These are phyloP conservation scores for Penicillium malachiteum DNA, from an alignment of 495 filamentous ascomycete genomes.

Conservation along the genomic window DNA sequence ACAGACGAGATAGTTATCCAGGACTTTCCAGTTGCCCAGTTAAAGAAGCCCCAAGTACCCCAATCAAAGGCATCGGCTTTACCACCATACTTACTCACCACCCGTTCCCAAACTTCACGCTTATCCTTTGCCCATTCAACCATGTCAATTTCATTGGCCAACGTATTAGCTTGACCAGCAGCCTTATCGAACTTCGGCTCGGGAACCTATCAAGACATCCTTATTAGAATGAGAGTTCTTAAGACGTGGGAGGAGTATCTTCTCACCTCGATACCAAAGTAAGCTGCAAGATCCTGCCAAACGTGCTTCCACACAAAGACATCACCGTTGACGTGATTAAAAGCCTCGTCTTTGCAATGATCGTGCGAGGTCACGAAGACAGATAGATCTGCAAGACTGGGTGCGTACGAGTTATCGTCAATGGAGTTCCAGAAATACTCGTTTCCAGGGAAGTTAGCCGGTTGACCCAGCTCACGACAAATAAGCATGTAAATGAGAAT, in stretches of 20 bases:
- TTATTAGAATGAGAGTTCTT: background rate
- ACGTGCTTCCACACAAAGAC: slow-evolving; percentile 29
- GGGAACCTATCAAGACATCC: slow-evolving; percentile 6
- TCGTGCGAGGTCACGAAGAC: slow-evolving; percentile 17
- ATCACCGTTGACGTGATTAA: slow-evolving; percentile 32
- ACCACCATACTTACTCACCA: slow-evolving; percentile 25
- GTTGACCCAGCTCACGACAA: slow-evolving; percentile 22
- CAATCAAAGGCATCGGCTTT: slow-evolving; percentile 22
- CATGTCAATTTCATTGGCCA: slow-evolving; percentile 24
- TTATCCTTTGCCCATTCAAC: slow-evolving; percentile 32
- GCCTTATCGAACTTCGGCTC: slow-evolving; percentile 16
- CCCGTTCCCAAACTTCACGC: slow-evolving; percentile 23
- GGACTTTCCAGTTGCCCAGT: slow-evolving; percentile 21
- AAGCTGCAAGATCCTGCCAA: slow-evolving; percentile 22
- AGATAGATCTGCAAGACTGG: slow-evolving; percentile 23
- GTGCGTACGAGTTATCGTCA: slow-evolving; percentile 27
- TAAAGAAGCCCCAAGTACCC: slow-evolving; percentile 29
- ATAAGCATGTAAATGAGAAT: slow-evolving; percentile 28
- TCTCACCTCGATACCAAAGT: slow-evolving; percentile 23
- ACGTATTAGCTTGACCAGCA: slow-evolving; percentile 11
- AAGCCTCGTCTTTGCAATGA: slow-evolving; percentile 25
- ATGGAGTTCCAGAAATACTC: slow-evolving; percentile 27
- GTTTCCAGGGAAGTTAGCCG: slow-evolving; percentile 19
- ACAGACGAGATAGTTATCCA: slow-evolving; percentile 23
- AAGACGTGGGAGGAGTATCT: too few species aligned